Base-by-base conservation (phyloP, 345 rosid species). In the Camelina hispida region DNA sequence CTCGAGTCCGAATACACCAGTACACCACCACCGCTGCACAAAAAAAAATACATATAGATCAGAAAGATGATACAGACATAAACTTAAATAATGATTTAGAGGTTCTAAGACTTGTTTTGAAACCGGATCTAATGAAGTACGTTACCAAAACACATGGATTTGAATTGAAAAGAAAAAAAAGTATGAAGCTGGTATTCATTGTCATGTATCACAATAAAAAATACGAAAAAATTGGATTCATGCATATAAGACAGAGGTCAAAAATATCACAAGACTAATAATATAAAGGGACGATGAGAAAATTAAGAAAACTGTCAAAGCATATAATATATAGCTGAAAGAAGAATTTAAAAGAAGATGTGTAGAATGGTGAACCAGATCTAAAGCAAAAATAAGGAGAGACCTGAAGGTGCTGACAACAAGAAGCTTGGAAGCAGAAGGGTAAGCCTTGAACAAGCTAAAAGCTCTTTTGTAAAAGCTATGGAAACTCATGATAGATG, bases 351-450 rank as follows among this genome's bases (percentile, higher is more conserved):
- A 4, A 28, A 28, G 20, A 10, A 37, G 25, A 17, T 34, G 62
- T 58, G 13, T 38, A 38, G 7, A 58, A 58, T 17, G 44, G 35
- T 16, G 14, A 52, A 68, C 16, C 28, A 74, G 42, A 34, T 72
- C 22, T 51, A 54, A 17, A 58, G 32, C 5, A 7, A 40, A 9
- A 14, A 17, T 0, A 28, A 59, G 17, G 34, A 72, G 51, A 63
- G 14, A 88, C 91, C 96, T 84, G 83, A 83, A 75, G 34, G 86
- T 70, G 70, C 82, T 77, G 71, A 87, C 57, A 17, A 85, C 14
- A 38, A 89, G 88, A 67, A 88, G 77, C 82, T 84, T 85, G 59
- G 86, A 73, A 13, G 82, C 66, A 14, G 84, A 76, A 70, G 88
- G 85, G 63, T 82, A 69, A 52, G 85, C 80, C 22, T 65, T 83